Evolutionary conservation across 208 protist genomes (phyloP).

Genomic region (Leishmania guyanensis): DNA sequence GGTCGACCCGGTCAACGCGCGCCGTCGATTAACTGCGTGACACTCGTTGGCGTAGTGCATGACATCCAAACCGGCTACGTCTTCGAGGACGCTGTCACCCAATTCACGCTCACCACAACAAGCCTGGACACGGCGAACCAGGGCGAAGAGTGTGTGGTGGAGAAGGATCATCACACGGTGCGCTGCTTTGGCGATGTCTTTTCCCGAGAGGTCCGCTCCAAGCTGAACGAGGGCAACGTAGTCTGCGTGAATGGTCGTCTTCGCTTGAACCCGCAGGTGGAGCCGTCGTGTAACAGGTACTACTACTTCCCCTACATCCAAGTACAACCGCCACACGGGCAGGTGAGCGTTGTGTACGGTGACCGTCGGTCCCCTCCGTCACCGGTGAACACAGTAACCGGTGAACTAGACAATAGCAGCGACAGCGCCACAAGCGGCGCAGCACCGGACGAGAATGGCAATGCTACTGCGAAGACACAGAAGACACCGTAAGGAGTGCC

Average conservation of each 20-base stretch:
- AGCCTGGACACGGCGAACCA: constrained; percentile 81
- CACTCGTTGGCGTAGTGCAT: constrained; percentile 90
- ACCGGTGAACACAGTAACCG: constrained; percentile 36
- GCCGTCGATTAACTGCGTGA: constrained; percentile 85
- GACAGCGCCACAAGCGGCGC: neutral
- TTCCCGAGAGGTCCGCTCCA: constrained; percentile 71
- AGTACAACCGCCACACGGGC: constrained; percentile 86
- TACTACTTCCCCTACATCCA: constrained; percentile 94
- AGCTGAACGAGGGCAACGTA: constrained; percentile 83
- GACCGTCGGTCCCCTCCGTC: constrained; percentile 58
- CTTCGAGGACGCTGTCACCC: constrained; percentile 89
- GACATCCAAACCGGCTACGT: constrained; percentile 91
- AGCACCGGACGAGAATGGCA: neutral
- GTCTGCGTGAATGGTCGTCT: constrained; percentile 88
- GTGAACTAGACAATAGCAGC: constrained; percentile 33
- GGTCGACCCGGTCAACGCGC: constrained; percentile 23
- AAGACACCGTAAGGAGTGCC: neutral
- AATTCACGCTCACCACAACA: constrained; percentile 92
- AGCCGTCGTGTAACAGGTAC: constrained; percentile 87
- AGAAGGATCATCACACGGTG: constrained; percentile 92
- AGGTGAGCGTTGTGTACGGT: constrained; percentile 85
- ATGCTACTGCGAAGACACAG: neutral
- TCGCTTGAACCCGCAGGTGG: constrained; percentile 88
- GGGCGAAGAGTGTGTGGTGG: constrained; percentile 77
- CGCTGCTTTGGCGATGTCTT: constrained; percentile 92